Percentiles rank a stretch among this genome's conserved stretches.
These are phyloP conservation scores for Chlamydomonas reinhardtii DNA, from an alignment of 163 green algal genomes.

Conservation along the genomic window DNA sequence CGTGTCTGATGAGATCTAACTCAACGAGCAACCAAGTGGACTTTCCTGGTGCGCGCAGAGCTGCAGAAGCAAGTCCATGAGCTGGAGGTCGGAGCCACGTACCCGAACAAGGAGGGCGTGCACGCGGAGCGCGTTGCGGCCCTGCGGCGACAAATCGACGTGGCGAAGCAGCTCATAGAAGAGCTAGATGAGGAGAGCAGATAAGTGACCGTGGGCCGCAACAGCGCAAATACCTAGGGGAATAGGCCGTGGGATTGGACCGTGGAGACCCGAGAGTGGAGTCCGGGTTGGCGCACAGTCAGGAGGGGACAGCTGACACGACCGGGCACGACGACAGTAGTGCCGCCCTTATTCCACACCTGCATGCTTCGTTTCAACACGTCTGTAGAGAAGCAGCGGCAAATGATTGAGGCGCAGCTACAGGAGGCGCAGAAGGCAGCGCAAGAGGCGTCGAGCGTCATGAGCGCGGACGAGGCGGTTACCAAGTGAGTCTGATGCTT, in stretches of 20 bases:
- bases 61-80: conserved; percentile 28
- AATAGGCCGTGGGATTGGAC: too few relatives aligned
- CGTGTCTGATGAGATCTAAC: too few relatives aligned
- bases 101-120: conserved; percentile 43
- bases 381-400: conserved; percentile 8
- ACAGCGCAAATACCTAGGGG: too few relatives aligned
- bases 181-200: conserved; percentile 39
- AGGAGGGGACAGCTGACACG: neutral
- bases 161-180: conserved; percentile 25
- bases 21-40: neutral
- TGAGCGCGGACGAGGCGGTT: neutral
- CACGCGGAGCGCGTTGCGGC: conserved; percentile 40
- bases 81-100: conserved; percentile 23
- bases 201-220: conserved; percentile 24
- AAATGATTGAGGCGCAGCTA: conserved; percentile 16
- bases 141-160: conserved; percentile 37
- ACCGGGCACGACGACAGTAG: too few relatives aligned
- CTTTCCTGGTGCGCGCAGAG: neutral
- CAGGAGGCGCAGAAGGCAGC: neutral
- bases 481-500: neutral
- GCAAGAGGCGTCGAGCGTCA: neutral
- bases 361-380: neutral
- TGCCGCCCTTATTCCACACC: too few relatives aligned
- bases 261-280: too few relatives aligned
- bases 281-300: neutral